Evolutionary conservation across 225 moss, liverwort and hornwort species (phyloP).

Genomic region (Polytrichum commune): DNA sequence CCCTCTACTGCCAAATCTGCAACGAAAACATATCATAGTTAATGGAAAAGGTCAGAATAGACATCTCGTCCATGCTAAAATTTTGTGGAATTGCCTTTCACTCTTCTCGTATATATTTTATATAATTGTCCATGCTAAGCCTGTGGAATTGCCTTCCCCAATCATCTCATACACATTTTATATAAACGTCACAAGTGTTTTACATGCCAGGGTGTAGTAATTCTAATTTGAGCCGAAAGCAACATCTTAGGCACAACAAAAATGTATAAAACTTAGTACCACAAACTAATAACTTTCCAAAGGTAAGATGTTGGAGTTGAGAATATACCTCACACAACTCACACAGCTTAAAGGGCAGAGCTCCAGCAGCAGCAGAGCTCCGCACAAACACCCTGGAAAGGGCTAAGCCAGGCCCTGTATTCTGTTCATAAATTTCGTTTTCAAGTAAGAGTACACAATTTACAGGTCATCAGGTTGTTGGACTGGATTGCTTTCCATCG

Average conservation of each 20-base stretch:
- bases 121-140: too few species aligned
- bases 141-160: too few species aligned
- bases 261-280: too few species aligned
- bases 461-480: constrained; percentile 25
- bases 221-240: too few species aligned
- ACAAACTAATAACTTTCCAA: too few species aligned
- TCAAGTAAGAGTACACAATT: constrained; percentile 28
- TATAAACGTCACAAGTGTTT: too few species aligned
- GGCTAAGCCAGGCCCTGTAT: constrained; percentile 24
- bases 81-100: constrained; percentile 9
- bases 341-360: constrained; percentile 3
- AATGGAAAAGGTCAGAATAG: not conserved
- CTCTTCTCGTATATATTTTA: too few species aligned
- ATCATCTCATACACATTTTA: too few species aligned
- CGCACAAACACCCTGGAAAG: constrained; percentile 13
- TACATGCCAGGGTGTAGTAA: too few species aligned
- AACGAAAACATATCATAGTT: constrained; percentile 1
- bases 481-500: constrained; percentile 33
- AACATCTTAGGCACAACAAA: too few species aligned
- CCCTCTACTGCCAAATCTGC: constrained; percentile 29
- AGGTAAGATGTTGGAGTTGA: not conserved
- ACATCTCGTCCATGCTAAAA: not conserved
- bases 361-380: constrained; percentile 24
- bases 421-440: constrained; percentile 15
- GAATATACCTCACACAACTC: constrained; percentile 28